Base-by-base conservation (phyloP, 495 filamentous ascomycete genomes). In the Acidiella bohemica region DNA sequence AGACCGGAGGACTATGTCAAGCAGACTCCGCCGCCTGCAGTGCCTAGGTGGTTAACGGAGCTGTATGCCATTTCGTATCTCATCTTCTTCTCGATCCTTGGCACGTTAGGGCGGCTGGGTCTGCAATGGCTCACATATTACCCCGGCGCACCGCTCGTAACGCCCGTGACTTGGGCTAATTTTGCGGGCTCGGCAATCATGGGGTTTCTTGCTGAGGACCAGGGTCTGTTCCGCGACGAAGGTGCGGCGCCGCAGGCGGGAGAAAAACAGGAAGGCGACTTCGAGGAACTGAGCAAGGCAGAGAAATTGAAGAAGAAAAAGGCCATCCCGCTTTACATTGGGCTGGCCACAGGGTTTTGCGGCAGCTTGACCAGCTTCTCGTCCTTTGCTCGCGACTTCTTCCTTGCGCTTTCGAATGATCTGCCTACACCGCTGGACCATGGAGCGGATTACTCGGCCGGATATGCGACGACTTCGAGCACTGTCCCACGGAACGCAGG, bases 321-420 rank as follows among this genome's bases (percentile, higher is more conserved):
- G 60, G 79, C 81, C 2, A 78, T 90, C 31, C 86, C 87, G 0
- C 68, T 94, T 0, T 95, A 90, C 56, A 82, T 95, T 41, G 90
- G 90, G 14, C 74, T 97, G 1, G 75, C 88, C 0, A 92, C 84
- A 2, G 90, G 90, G 10, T 95, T 93, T 63, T 96, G 90, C 59
- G 90, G 90, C 39, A 85, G 76, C 50, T 78, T 90, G 37, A 96
- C 90, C 3, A 84, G 79, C 26, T 96, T 95, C 61, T 93, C 86
- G 0, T 76, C 81, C 10, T 93, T 94, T 55, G 78, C 87, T 28
- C 75, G 87, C 3, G 88, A 92, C 53, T 60, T 68, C 33, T 94
- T 93, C 58, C 67, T 93, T n/a, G 78, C 83, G 0, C 57, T 95
- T 10, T 77, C 82, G 5, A 93, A 94, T 53, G 70, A 75, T 37